These are phyloP conservation scores for Paramarasmius palmivorus DNA, from an alignment of 1,284 basidiomycete genomes.

Conservation along the genomic window DNA sequence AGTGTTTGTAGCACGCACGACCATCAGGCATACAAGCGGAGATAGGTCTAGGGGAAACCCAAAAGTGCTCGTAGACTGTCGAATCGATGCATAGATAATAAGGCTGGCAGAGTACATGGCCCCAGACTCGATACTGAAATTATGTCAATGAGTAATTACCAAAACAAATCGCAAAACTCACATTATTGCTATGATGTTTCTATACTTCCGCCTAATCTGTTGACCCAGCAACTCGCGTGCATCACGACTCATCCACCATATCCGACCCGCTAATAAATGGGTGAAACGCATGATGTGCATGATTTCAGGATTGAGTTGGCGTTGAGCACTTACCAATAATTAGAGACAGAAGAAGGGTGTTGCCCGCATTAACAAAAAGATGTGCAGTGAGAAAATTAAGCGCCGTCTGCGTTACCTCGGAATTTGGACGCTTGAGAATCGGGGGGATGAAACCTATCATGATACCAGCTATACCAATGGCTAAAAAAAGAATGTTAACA, in stretches of 20 bases:
- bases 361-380: too few relatives aligned
- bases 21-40: background rate
- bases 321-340: conserved; percentile 4
- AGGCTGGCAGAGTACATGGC: background rate
- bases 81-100: background rate
- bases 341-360: too few relatives aligned
- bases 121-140: background rate
- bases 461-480: too few relatives aligned
- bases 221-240: background rate
- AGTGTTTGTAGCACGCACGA: conserved; percentile 1
- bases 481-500: too few relatives aligned
- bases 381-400: too few relatives aligned
- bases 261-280: conserved; percentile 6
- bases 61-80: background rate
- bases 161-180: background rate
- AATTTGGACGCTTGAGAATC: too few relatives aligned
- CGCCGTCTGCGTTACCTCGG: too few relatives aligned
- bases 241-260: conserved; percentile 5
- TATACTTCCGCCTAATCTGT: background rate
- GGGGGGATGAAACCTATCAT: too few relatives aligned
- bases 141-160: background rate
- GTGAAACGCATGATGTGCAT: background rate
- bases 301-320: background rate
- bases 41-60: background rate
- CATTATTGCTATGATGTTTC: background rate